A percentile compares a stretch with the other conserved stretches of the same genome.
phyloP scores from a whole-genome alignment of 192 early-diverging fungal species.

The Funneliformis geosporum region DNA sequence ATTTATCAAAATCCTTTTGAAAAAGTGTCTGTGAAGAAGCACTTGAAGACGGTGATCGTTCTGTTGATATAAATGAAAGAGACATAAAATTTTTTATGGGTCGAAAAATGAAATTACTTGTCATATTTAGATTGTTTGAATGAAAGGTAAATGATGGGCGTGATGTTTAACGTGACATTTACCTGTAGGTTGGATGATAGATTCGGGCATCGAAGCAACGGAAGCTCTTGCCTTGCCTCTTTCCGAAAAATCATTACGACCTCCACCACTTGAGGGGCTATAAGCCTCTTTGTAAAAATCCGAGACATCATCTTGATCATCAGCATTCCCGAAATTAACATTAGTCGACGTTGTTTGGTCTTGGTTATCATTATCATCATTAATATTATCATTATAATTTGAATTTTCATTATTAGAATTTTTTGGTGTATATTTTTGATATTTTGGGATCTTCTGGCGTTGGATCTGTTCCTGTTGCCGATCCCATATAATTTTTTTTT shows the following conservation, averaged over 20 bases:
- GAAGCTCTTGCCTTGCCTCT: not conserved
- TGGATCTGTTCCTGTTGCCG: not conserved
- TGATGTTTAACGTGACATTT: not conserved
- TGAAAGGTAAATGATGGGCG: not conserved
- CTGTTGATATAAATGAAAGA: not conserved
- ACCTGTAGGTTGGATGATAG: not conserved
- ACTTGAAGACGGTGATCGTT: not conserved
- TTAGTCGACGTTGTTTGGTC: not conserved
- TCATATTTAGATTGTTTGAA: not conserved
- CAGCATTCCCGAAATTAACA: not conserved
- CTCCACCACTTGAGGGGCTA: not conserved
- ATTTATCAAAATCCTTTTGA: not conserved
- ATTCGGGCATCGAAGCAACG: not conserved
- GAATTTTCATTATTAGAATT: not conserved
- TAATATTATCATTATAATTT: not conserved
- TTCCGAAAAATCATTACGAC: not conserved
- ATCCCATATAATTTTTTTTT: not conserved
- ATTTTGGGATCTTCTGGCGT: not conserved
- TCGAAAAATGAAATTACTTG: no score
- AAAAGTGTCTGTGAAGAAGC: no score
- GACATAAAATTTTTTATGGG: not conserved
- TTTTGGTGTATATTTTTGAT: not conserved
- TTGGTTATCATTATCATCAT: no score
- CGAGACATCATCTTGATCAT: not conserved
- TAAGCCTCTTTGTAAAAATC: conserved; percentile 4